A percentile compares a stretch with the other conserved stretches of the same genome.
phyloP scores from a whole-genome alignment of 352 stramenopile species.

The Nothophytophthora sp. region DNA sequence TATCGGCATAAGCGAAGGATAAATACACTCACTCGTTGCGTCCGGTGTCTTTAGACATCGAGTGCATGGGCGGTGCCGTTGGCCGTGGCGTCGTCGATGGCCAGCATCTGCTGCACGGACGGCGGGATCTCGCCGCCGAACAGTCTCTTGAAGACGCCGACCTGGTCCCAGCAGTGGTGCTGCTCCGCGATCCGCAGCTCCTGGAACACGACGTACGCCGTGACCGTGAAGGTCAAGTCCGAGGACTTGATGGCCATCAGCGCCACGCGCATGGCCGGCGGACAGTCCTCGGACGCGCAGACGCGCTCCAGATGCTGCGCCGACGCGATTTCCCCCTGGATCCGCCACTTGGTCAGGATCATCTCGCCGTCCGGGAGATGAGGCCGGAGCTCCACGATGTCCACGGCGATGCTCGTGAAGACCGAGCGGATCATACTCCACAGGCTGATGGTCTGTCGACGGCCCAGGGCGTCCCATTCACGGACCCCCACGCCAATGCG shows the following conservation, averaged over 20 bases:
- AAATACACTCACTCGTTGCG: too few relatives aligned
- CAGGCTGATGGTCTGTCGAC: constrained; percentile 70
- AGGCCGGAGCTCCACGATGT: constrained; percentile 79
- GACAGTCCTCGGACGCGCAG: constrained; percentile 70
- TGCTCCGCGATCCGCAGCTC: constrained; percentile 69
- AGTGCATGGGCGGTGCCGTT: too few relatives aligned
- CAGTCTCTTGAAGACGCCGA: constrained; percentile 80
- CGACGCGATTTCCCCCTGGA: constrained; percentile 77
- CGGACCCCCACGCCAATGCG: constrained; percentile 72
- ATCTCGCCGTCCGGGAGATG: constrained; percentile 79
- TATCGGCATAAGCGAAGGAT: too few relatives aligned
- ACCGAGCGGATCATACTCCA: constrained; percentile 85
- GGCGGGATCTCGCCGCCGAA: constrained; percentile 75
- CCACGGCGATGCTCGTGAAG: constrained; percentile 73
- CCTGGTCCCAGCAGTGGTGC: constrained; percentile 84
- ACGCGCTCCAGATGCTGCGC: constrained; percentile 60
- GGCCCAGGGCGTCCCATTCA: constrained; percentile 79
- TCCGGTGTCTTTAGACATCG: too few relatives aligned
- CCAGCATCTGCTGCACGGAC: constrained; percentile 54
- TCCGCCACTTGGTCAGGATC: constrained; percentile 84
- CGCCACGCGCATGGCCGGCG: constrained; percentile 61
- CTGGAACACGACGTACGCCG: constrained; percentile 83
- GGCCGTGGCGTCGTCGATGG: constrained; percentile 48
- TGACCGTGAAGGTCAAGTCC: constrained; percentile 84
- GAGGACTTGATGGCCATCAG: constrained; percentile 81